Percentiles rank a stretch among this genome's conserved stretches.
Evolutionary conservation across 139 green algal species (phyloP).

Genomic region (Coelastrella sp.): DNA sequence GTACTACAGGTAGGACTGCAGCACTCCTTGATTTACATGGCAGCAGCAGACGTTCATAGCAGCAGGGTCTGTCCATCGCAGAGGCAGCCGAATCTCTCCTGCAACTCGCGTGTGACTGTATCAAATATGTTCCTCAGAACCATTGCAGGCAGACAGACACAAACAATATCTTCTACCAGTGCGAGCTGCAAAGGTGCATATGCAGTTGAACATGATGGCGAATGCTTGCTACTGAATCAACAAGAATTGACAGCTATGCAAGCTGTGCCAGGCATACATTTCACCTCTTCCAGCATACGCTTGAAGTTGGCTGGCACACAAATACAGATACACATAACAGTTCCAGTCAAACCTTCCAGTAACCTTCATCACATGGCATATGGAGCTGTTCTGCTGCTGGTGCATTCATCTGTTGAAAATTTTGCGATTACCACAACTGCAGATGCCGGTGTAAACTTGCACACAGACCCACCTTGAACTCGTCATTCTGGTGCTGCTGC

Average conservation of each 20-base stretch:
- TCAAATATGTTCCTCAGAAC: no score
- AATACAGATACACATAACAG: not conserved
- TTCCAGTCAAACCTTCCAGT: no score
- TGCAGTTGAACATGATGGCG: no score
- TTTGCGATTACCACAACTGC: not conserved
- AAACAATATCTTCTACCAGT: no score
- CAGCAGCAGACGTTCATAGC: not conserved
- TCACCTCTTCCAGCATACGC: not conserved
- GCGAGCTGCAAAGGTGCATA: no score
- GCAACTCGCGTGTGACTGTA: not conserved
- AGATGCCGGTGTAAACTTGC: not conserved
- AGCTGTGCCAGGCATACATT: not conserved
- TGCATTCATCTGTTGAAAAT: not conserved
- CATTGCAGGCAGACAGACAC: no score
- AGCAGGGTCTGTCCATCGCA: not conserved
- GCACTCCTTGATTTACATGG: not conserved
- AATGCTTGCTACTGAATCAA: no score
- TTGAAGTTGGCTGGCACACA: not conserved
- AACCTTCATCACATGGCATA: not conserved
- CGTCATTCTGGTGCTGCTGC: not conserved
- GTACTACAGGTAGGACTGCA: slow-evolving; percentile 25
- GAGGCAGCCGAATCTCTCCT: not conserved
- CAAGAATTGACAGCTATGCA: no score
- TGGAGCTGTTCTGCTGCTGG: not conserved
- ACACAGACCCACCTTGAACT: not conserved